phyloP scores from a whole-genome alignment of 371 early-diverging fungal species.

The Globomyces sp. region DNA sequence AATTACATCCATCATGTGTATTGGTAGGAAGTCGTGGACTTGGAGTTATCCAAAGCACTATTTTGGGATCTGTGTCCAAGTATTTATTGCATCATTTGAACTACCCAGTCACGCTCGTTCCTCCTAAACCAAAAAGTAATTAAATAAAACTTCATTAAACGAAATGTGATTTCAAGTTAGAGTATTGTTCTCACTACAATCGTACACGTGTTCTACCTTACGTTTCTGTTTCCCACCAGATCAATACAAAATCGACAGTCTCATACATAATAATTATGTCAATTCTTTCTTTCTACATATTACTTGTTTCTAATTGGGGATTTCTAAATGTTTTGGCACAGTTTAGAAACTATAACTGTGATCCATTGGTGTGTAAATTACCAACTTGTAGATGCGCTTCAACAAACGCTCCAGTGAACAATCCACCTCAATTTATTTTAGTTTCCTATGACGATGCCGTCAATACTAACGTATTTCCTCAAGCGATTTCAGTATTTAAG shows the following conservation, averaged over 20 bases:
- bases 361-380: slow-evolving; percentile 58
- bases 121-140: not conserved
- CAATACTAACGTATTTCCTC: slow-evolving; percentile 41
- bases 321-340: too few species aligned
- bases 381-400: slow-evolving; percentile 70
- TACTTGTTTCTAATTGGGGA: too few species aligned
- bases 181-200: not conserved
- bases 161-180: not conserved
- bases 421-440: slow-evolving; percentile 72
- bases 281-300: too few species aligned
- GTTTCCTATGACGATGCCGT: slow-evolving; percentile 72
- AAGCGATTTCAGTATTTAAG: not conserved
- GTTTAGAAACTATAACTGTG: too few species aligned
- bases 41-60: not conserved
- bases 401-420: slow-evolving; percentile 57
- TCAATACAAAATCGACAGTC: too few species aligned
- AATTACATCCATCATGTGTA: not conserved
- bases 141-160: not conserved
- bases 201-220: too few species aligned
- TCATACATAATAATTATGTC: too few species aligned
- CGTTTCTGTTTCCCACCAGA: too few species aligned
- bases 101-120: not conserved
- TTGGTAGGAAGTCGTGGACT: not conserved
- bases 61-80: slow-evolving; percentile 7
- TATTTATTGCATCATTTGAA: not conserved